Base-by-base conservation (phyloP, 257 asterid genomes). In the Forsythia suspensa region DNA sequence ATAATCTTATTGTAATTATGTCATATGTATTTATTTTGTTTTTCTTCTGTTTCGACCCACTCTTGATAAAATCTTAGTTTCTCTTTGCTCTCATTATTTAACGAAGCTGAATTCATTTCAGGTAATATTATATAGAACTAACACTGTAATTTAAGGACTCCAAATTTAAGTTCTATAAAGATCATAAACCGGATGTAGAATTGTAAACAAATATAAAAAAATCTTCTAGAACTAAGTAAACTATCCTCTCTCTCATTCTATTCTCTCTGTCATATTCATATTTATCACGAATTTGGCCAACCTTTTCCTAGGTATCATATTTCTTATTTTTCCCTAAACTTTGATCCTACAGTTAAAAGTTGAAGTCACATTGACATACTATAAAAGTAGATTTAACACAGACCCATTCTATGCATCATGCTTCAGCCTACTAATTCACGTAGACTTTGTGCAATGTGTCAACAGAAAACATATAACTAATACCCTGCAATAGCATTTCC, bases 241-340 rank as follows among this genome's bases (percentile, higher is more conserved):
- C 91, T 81, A 29, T 93, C 99, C 97, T 95, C 70, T 89, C 92
- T 82, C 94, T 83, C 97, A 92, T 90, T 87, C 98, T 92, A n/a
- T n/a, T 90, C 90, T 90, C 80, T 91, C 99, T 73, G 97, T 86
- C 96, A 72, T 89, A 92, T 86, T 95, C 98, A 88, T 92, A 95
- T 84, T 90, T 95, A 86, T 93, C 99, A 13, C 97, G 95, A 81
- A 95, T 77, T 87, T 88, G 94, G 85, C 82, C 82, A 82, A 84
- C 97, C 85, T 87, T 90, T 77, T 90, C 93, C 91, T 91, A 87
- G 51, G 90, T 80, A 61, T 88, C 88, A 71, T 43, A 84, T 81
- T 81, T 88, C 81, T 83, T 82, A 72, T 81, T 84, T 79, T 88
- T 87, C 71, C 80, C 88, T 48, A 80, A 67, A 75, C 82, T 84